phyloP scores from a whole-genome alignment of 306 rosid genomes.

The Begonia fuchsioides region DNA sequence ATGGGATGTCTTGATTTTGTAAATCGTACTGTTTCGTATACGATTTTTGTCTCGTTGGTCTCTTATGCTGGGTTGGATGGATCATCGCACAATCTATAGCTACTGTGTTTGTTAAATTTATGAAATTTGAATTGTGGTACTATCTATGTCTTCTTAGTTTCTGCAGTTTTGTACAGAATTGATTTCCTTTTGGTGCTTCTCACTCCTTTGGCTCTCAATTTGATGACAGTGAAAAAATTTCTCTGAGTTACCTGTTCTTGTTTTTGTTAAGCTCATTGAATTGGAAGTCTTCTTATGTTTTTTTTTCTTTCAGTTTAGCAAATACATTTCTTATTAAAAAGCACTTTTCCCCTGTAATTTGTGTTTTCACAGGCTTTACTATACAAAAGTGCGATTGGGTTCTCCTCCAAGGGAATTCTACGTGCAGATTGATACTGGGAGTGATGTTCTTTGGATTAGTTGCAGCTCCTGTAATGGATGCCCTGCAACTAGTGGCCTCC shows the following conservation, averaged over 20 bases:
- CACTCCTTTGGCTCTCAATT: too few species aligned
- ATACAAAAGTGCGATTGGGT: slow-evolving; percentile 67
- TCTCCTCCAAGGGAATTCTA: slow-evolving; percentile 74
- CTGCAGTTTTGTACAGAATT: neutral
- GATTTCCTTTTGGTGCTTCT: neutral
- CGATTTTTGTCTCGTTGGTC: neutral
- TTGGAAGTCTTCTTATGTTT: neutral
- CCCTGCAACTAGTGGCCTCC: slow-evolving; percentile 76
- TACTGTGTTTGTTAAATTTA: neutral
- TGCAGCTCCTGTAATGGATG: slow-evolving; percentile 86
- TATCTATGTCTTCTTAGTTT: neutral
- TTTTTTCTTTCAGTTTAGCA: neutral
- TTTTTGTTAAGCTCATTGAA: neutral
- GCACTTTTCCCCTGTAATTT: slow-evolving; percentile 1
- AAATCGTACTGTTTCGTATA: neutral
- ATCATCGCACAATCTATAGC: neutral
- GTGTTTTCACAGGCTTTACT: slow-evolving; percentile 57
- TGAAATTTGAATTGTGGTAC: too few species aligned
- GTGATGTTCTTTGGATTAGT: slow-evolving; percentile 93
- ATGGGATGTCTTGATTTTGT: neutral
- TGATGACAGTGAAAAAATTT: too few species aligned
- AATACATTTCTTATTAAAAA: neutral
- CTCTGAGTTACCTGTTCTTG: too few species aligned
- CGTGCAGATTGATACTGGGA: slow-evolving; percentile 97
- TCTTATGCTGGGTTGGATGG: neutral